Percentiles rank a stretch among this genome's conserved stretches.
These are phyloP conservation scores for Lactifluus piperatus DNA, from an alignment of 768 basidiomycete species.

Conservation along the genomic window DNA sequence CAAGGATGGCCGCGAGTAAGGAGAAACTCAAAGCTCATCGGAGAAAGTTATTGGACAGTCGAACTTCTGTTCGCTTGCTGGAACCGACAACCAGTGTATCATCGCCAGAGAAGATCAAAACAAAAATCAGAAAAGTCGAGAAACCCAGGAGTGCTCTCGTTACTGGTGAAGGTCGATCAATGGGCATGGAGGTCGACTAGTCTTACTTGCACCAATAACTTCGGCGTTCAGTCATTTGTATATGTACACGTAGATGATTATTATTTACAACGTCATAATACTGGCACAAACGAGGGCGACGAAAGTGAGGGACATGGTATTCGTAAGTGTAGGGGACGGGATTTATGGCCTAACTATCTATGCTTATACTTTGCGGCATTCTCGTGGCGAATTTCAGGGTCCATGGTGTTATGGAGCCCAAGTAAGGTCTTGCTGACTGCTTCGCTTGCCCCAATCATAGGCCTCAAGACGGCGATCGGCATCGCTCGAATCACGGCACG, in stretches of 20 bases:
- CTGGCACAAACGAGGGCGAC: neutral
- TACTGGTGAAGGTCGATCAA: constrained; percentile 74
- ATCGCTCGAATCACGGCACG: constrained; percentile 94
- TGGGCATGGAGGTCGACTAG: constrained; percentile 88
- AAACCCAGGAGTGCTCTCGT: constrained; percentile 67
- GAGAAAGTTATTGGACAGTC: constrained; percentile 49
- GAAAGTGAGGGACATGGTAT: neutral
- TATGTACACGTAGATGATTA: neutral
- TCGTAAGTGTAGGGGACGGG: neutral
- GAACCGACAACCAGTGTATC: constrained; percentile 47
- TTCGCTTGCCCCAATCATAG: constrained; percentile 97
- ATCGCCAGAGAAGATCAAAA: constrained; percentile 43
- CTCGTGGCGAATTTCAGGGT: constrained; percentile 74
- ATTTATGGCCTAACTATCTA: constrained; percentile 32
- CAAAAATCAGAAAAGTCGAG: constrained; percentile 68
- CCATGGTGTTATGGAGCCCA: constrained; percentile 87
- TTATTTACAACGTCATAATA: constrained; percentile 1
- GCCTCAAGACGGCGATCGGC: constrained; percentile 93
- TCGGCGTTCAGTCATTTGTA: neutral
- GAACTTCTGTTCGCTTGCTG: constrained; percentile 51
- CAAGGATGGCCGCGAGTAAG: constrained; percentile 76
- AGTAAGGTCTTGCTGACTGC: constrained; percentile 93
- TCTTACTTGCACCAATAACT: neutral
- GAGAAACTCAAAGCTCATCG: constrained; percentile 72
- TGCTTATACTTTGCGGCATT: constrained; percentile 94